Percentiles rank a stretch among this genome's conserved stretches.
phyloP scores from a whole-genome alignment of 805 yeast species.

The Barnettozyma sucrosica region DNA sequence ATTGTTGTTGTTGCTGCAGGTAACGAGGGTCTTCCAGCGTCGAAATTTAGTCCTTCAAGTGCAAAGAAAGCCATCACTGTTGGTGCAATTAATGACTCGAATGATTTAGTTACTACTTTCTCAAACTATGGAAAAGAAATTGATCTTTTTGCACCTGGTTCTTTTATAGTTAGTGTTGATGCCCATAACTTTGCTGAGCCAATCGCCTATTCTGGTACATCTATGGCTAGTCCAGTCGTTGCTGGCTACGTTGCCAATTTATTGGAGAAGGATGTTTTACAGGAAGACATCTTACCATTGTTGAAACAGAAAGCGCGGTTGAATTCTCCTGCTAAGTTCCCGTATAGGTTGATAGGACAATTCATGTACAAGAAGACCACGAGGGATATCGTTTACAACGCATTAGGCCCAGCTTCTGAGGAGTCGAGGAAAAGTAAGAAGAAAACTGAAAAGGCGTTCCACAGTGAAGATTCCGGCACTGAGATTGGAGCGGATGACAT shows the following conservation, averaged over 20 bases:
- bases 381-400: constrained; percentile 11
- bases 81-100: constrained; percentile 77
- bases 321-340: constrained; percentile 39
- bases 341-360: constrained; percentile 19
- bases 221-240: constrained; percentile 74
- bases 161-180: constrained; percentile 51
- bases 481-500: neutral
- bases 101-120: constrained; percentile 65
- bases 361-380: constrained; percentile 5
- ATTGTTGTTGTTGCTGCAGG: constrained; percentile 83
- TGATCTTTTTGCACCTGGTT: constrained; percentile 79
- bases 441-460: neutral
- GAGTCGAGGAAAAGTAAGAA: neutral
- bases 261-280: constrained; percentile 43
- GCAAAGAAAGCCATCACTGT: constrained; percentile 67
- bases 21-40: constrained; percentile 68
- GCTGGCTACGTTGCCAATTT: constrained; percentile 59
- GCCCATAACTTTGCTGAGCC: constrained; percentile 22
- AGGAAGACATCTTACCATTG: constrained; percentile 30
- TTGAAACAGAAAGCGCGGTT: constrained; percentile 17
- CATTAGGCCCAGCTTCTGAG: constrained; percentile 2
- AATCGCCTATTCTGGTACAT: constrained; percentile 56
- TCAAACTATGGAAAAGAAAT: constrained; percentile 88
- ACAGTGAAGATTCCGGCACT: neutral
- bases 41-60: constrained; percentile 78